Evolutionary conservation across 805 yeast species (phyloP), one percentile per base, ranked within the genome.

Genomic region (Isabelozyma gotoi): DNA sequence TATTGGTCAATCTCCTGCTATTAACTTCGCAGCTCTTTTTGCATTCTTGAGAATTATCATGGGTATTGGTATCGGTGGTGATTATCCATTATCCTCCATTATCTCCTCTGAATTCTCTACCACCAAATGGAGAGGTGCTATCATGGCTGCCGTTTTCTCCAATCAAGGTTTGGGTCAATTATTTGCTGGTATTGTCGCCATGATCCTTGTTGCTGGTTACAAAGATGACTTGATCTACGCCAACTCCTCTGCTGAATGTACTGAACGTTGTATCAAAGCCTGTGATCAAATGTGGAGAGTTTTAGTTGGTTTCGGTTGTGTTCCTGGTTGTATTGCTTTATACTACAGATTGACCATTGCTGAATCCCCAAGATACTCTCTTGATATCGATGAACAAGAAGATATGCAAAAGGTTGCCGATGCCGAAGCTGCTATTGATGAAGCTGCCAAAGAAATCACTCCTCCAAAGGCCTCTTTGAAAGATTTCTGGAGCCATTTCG

Each of bases 51-150:
- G 97, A 81, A 83, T 89, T 52, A 60, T 89, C 50, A 85, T 84
- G 88, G 97, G 97, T 77, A 84, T 90, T 57, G 97, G 97, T 81
- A 90, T 89, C 56, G 97, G 97, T 74, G 97, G 96, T 78, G 97
- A 89, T 73, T 89, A 89, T 67, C 96, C 97, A 54, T 77, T 90
- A 59, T 88, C 96, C 14, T 88, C 96, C n/a, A 85, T 89, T 65
- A 89, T 89, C 52, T 85, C 96, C 7, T 84, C 96, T 45, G 97
- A 89, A 74, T 89, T 89, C 60, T 79, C 96, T 19, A 88, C 96
- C 46, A 89, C 96, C 53, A 88, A 86, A 68, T 89, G 96, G 96
- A 87, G 97, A 82, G 97, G 97, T 78, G 96, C 96, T 52, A 88
- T 88, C 57, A 89, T 89, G 96, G 90, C 88, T 62, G 96, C 96